Evolutionary conservation across 2,329 filamentous ascomycete genomes (phyloP), one percentile per base, ranked within the genome.

Genomic region (Cladobotryum protrusum): DNA sequence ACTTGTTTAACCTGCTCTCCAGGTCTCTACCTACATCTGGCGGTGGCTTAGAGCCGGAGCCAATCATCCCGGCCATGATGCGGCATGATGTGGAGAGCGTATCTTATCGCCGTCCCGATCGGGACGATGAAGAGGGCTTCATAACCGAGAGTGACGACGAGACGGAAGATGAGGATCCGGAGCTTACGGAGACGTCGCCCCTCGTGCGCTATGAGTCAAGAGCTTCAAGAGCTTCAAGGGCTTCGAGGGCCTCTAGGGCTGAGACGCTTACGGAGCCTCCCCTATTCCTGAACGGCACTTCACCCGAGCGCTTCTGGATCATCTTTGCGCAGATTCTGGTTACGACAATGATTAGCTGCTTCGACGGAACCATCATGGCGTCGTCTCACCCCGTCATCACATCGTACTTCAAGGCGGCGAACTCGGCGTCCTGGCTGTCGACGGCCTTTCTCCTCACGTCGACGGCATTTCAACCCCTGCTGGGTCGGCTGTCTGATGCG

Each of bases 311-410:
- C 29, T 87, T 87, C 68, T 82, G 79, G 76, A 61, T 81, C 53
- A 78, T 86, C 49, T 87, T 86, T 61, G 73, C 74, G 4, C 79
- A 79, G 59, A 78, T 84, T 54, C 71, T 83, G 14, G 70, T 29
- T 2, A 29, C 24, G 4, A 29, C 24, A 6, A 29, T 29, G 24
- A 29, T 29, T 8, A 29, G 72, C 33, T 82, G 75, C 63, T 91
- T 92, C 61, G 88, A 92, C 70, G 78, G 80, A 11, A 92, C 87
- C 4, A 78, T 92, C 56, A 90, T 92, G 86, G 86, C 86, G 4
- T 89, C 86, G 2, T 85, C 79, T 39, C 87, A 93, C 64, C 87
- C 87, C 0, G 85, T 88, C 50, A 89, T 92, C 54, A 90, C 87
- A 0, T 89, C 86, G 1, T 82, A 91, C 64, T 92, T 92, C 66